Conservation (phyloP, 2,329 filamentous ascomycete genomes). For the Fusarium buharicum region DNA sequence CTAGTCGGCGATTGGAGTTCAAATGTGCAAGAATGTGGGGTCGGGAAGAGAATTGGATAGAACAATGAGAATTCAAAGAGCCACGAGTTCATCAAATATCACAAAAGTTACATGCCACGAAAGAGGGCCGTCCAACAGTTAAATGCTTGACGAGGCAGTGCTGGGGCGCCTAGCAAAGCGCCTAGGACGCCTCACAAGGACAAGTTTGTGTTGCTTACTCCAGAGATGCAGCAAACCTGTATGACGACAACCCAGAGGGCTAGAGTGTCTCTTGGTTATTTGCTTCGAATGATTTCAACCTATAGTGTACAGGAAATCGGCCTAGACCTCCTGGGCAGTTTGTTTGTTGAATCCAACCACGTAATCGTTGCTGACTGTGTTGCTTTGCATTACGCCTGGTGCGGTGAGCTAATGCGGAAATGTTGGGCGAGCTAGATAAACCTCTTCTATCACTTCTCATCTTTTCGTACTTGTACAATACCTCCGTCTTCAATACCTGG, state of each 20-base stretch:
- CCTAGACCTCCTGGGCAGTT: not conserved
- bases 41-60: not conserved
- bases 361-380: slow-evolving; percentile 2
- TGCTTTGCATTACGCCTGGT: slow-evolving; percentile 1
- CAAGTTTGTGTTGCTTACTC: too few relatives aligned
- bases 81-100: slow-evolving; percentile 2
- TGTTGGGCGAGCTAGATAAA: not conserved
- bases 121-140: not conserved
- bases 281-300: too few relatives aligned
- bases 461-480: not conserved
- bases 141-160: slow-evolving; percentile 6
- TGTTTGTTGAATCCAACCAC: not conserved
- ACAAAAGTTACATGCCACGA: not conserved
- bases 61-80: not conserved
- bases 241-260: too few relatives aligned
- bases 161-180: not conserved
- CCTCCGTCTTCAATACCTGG: not conserved
- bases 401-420: slow-evolving; percentile 1
- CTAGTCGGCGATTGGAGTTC: slow-evolving; percentile 1
- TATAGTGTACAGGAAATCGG: too few relatives aligned
- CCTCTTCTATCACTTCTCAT: slow-evolving; percentile 6
- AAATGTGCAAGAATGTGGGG: slow-evolving; percentile 10
- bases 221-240: too few relatives aligned
- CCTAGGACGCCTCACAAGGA: not conserved
- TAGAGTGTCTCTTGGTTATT: not conserved